Evolutionary conservation across 306 rosid genomes (phyloP).

Genomic region (Fragaria iinumae): DNA sequence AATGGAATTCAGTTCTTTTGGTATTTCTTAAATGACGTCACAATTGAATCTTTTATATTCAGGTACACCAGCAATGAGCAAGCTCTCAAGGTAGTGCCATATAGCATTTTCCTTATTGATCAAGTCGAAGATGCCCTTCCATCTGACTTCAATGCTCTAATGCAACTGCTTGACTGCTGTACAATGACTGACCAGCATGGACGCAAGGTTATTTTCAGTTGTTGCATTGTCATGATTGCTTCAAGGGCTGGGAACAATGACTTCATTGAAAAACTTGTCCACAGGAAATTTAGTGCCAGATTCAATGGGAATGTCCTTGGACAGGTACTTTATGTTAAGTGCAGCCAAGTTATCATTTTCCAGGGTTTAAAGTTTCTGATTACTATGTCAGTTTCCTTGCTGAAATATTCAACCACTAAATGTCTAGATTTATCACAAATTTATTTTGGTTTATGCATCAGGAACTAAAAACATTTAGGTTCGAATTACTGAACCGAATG

Average conservation of each 20-base stretch:
- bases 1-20: background rate
- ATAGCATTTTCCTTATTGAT: background rate
- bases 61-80: constrained; percentile 5
- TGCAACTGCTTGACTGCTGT: constrained; percentile 3
- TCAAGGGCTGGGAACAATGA: constrained; percentile 2
- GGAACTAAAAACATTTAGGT: background rate
- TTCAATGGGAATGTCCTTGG: background rate
- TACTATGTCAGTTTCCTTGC: background rate
- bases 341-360: background rate
- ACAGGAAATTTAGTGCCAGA: background rate
- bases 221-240: constrained; percentile 1
- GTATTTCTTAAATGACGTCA: background rate
- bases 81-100: constrained; percentile 3
- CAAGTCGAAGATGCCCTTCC: background rate
- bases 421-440: background rate
- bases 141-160: background rate
- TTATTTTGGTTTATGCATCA: background rate
- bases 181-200: constrained; percentile 8
- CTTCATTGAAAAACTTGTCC: constrained; percentile 2
- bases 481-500: background rate
- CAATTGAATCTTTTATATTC: background rate
- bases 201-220: background rate
- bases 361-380: background rate
- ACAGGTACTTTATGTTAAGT: background rate
- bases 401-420: background rate